Base-by-base conservation (phyloP, 228 moss, liverwort and hornwort genomes). In the Sphagnum fallax region DNA sequence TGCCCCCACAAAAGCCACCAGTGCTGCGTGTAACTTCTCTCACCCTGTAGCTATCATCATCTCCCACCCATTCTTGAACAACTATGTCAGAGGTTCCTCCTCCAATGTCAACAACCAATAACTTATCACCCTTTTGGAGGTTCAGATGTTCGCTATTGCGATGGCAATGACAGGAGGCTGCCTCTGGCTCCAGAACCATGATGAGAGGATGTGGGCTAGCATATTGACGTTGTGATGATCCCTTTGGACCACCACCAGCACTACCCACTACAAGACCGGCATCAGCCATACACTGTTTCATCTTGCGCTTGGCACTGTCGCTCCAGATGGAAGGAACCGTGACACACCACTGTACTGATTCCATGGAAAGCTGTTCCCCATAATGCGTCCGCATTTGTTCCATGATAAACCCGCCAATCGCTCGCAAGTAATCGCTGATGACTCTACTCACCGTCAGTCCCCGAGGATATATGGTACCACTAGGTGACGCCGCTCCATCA, bases 161-260 rank as follows among this genome's bases (percentile, higher is more conserved):
- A 5, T 70, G 69, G 16, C 84, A 87, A 15, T 87, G 75, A 0
- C 79, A 75, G 0, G 87, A 84, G 0, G 87, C 87, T 0, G 89
- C 84, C 51, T 89, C 89, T 0, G 89, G 87, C 71, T 89, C 84
- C 5, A 89, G 47, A 8, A 87, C 87, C 8, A 84, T 80, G 6
- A 73, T 81, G 8, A 83, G 67, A 0, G 79, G 70, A 49, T 70
- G 65, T 8, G 70, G 75, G 60, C 82, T 59, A 0, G 72, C 75
- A 18, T 75, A 57, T 32, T 32, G 32, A 2, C 32, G 32, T 32
- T 32, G 32, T 2, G 32, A 32, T 1, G 1, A 52, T 7, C 75
- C 85, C 6, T 66, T 47, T 12, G 55, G 55, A 55, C 55, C 55
- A 6, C 55, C 48, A 6, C 62, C 78, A 2, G 52, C 59, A 0